Percentiles rank a stretch among this genome's conserved stretches.
phyloP scores from a whole-genome alignment of 371 early-diverging fungal species.

The Blyttiomyces sp. region DNA sequence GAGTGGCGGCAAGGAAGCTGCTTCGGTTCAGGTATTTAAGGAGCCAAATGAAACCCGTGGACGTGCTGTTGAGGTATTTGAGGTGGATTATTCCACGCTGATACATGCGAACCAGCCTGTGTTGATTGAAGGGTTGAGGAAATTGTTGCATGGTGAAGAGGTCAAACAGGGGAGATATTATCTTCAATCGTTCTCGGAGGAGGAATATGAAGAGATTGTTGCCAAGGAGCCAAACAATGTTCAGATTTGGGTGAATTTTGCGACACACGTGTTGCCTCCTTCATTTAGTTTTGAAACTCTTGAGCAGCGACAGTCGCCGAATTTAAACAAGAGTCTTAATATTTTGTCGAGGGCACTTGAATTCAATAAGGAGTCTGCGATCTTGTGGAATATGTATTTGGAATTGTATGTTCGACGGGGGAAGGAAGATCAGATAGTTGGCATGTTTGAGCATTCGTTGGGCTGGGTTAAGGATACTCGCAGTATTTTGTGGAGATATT shows the following conservation, averaged over 20 bases:
- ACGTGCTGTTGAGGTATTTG: neutral
- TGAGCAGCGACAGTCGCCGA: neutral
- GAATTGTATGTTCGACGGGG: conserved; percentile 32
- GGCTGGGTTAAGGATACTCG: conserved; percentile 19
- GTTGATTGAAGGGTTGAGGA: conserved; percentile 18
- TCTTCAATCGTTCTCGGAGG: conserved; percentile 11
- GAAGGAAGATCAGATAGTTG: conserved; percentile 16
- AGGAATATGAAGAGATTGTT: conserved; percentile 22
- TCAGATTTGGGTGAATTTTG: conserved; percentile 28
- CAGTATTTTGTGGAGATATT: conserved; percentile 35
- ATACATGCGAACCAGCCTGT: conserved; percentile 12
- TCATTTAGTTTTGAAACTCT: conserved; percentile 21
- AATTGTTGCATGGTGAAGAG: conserved; percentile 15
- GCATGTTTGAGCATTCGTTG: conserved; percentile 36
- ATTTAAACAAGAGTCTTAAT: conserved; percentile 19
- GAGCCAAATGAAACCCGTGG: neutral
- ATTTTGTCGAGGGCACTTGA: conserved; percentile 31
- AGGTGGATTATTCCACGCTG: neutral
- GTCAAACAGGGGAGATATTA: conserved; percentile 24
- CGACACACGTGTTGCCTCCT: conserved; percentile 22
- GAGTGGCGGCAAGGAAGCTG: neutral
- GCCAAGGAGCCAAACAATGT: conserved; percentile 23
- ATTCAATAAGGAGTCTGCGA: conserved; percentile 21
- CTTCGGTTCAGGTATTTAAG: neutral
- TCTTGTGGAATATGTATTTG: conserved; percentile 38